phyloP scores from a whole-genome alignment of 1,139 yeast genomes.

The Yamadazyma sp. region DNA sequence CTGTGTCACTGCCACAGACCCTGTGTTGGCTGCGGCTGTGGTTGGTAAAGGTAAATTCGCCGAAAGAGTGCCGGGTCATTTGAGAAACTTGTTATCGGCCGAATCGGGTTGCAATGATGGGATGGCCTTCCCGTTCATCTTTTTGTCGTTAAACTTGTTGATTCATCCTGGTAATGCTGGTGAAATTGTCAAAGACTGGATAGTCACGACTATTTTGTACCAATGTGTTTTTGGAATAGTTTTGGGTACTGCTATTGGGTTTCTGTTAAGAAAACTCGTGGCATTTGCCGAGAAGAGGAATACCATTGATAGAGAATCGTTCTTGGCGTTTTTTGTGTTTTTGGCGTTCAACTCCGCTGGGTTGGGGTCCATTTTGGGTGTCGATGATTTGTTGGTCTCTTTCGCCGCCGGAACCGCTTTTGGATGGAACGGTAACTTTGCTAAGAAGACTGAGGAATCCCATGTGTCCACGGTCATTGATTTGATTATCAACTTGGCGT shows the following conservation, averaged over 20 bases:
- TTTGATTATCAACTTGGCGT: slow-evolving; percentile 76
- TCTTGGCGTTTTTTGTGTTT: slow-evolving; percentile 85
- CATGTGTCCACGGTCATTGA: slow-evolving; percentile 94
- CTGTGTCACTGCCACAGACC: slow-evolving; percentile 97
- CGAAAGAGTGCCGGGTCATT: slow-evolving; percentile 94
- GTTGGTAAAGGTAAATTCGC: slow-evolving; percentile 98
- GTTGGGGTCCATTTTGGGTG: slow-evolving; percentile 87
- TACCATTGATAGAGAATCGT: slow-evolving; percentile 89
- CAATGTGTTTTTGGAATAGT: slow-evolving; percentile 86
- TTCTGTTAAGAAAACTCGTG: slow-evolving; percentile 67
- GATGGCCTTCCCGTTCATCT: slow-evolving; percentile 95
- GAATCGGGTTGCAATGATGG: slow-evolving; percentile 99
- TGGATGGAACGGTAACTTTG: slow-evolving; percentile 96
- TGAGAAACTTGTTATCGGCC: slow-evolving; percentile 84
- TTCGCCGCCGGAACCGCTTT: slow-evolving; percentile 97
- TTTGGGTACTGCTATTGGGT: slow-evolving; percentile 79
- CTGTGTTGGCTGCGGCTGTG: slow-evolving; percentile 96
- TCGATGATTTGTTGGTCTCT: slow-evolving; percentile 88
- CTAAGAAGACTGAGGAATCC: slow-evolving; percentile 83
- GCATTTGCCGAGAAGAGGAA: slow-evolving; percentile 74
- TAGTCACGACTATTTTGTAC: slow-evolving; percentile 75
- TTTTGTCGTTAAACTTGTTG: slow-evolving; percentile 67
- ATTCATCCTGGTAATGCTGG: slow-evolving; percentile 64
- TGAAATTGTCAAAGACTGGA: slow-evolving; percentile 81
- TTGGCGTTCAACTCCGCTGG: slow-evolving; percentile 90